These are phyloP conservation scores for Ceratocystis harringtonii DNA, from an alignment of 2,329 filamentous ascomycete genomes.

Conservation along the genomic window DNA sequence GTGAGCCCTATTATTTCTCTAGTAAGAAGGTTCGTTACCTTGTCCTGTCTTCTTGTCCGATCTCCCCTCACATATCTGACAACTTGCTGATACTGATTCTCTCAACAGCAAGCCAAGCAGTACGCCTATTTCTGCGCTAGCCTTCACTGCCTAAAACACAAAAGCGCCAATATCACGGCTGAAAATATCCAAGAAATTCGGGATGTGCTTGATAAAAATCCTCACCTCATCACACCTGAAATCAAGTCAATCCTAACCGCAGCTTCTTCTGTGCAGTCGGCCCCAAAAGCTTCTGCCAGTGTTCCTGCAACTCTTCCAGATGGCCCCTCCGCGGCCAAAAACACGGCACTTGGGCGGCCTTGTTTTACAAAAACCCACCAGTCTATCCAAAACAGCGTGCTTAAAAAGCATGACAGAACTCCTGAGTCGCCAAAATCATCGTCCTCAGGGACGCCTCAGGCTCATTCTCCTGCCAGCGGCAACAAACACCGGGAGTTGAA, in stretches of 20 bases:
- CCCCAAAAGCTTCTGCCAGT: neutral
- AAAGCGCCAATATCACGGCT: neutral
- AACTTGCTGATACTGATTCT: neutral
- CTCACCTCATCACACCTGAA: neutral
- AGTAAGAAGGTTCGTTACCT: slow-evolving; percentile 31
- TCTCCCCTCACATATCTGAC: neutral
- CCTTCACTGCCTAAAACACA: slow-evolving; percentile 22
- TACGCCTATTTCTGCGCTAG: slow-evolving; percentile 37
- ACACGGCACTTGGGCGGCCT: neutral
- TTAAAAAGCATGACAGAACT: neutral
- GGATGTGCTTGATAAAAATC: neutral
- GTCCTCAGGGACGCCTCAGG: neutral
- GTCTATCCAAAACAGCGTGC: neutral
- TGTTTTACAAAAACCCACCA: neutral
- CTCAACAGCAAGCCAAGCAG: slow-evolving; percentile 32
- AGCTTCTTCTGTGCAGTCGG: neutral
- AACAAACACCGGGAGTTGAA: neutral
- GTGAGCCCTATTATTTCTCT: slow-evolving; percentile 26
- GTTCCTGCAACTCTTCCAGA: neutral
- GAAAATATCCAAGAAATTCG: neutral
- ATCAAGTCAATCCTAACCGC: neutral
- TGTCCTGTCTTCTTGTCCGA: neutral
- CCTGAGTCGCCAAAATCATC: neutral
- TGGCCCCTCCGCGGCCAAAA: neutral
- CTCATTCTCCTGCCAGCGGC: neutral